Conservation (phyloP, 139 green algal species). For the Auxenochlorella pyrenoidosa region DNA sequence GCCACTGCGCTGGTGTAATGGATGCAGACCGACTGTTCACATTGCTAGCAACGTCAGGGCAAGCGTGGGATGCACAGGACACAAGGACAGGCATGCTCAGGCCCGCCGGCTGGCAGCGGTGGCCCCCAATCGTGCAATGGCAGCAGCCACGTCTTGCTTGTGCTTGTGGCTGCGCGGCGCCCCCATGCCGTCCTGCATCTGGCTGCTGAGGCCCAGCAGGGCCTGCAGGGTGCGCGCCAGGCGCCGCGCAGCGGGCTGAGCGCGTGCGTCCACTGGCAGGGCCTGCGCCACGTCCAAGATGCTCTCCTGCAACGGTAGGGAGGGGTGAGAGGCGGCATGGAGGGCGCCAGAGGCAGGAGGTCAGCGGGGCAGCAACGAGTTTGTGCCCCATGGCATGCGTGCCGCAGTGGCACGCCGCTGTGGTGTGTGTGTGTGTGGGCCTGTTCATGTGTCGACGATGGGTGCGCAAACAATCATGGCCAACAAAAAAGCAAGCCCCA, state of each 20-base stretch:
- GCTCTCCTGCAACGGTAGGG: not conserved
- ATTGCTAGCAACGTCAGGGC: no score
- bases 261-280: not conserved
- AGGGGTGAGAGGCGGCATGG: not conserved
- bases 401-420: not conserved
- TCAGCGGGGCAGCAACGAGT: not conserved
- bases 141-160: slow-evolving; percentile 6
- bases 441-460: no score
- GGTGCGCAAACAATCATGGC: no score
- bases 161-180: slow-evolving; percentile 16
- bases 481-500: not conserved
- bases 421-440: no score
- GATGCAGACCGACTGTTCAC: no score
- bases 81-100: no score
- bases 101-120: not conserved
- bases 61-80: no score
- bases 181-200: slow-evolving; percentile 31
- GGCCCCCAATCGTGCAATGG: not conserved
- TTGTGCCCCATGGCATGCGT: not conserved
- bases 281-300: not conserved
- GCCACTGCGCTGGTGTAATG: no score
- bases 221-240: slow-evolving; percentile 25
- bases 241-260: not conserved
- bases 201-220: slow-evolving; percentile 16
- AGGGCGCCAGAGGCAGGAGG: not conserved